phyloP scores from a whole-genome alignment of 2,329 filamentous ascomycete genomes.

The Bretziella fagacearum region DNA sequence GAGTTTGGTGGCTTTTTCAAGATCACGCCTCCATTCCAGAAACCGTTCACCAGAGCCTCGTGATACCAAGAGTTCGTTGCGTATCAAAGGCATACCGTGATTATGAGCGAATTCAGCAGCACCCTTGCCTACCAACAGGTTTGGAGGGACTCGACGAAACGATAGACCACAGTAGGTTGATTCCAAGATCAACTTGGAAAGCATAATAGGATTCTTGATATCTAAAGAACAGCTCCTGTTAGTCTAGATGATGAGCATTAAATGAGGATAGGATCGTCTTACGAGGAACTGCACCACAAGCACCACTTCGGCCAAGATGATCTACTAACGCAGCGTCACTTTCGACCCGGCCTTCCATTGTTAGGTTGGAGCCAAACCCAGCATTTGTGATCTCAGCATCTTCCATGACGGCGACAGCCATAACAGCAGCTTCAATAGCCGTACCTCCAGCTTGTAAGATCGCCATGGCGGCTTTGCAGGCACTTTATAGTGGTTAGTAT shows the following conservation, averaged over 20 bases:
- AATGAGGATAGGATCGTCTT: constrained; percentile 22
- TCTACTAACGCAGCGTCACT: constrained; percentile 91
- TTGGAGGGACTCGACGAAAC: constrained; percentile 77
- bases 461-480: constrained; percentile 11
- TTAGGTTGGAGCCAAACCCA: constrained; percentile 86
- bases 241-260: neutral
- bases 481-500: constrained; percentile 7
- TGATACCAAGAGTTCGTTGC: constrained; percentile 64
- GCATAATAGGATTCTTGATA: constrained; percentile 78
- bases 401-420: constrained; percentile 73
- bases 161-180: constrained; percentile 60
- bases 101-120: constrained; percentile 74
- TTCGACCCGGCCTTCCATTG: constrained; percentile 79
- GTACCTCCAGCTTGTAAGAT: constrained; percentile 60
- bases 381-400: constrained; percentile 94
- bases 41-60: constrained; percentile 63
- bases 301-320: constrained; percentile 77
- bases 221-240: constrained; percentile 33
- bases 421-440: constrained; percentile 77
- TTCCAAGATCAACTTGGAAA: constrained; percentile 71
- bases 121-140: constrained; percentile 72
- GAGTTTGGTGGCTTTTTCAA: constrained; percentile 34
- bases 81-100: constrained; percentile 55
- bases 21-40: constrained; percentile 58
- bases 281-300: constrained; percentile 83